phyloP scores from a whole-genome alignment of 805 yeast species.

The Schwanniomyces vanrijiae region DNA sequence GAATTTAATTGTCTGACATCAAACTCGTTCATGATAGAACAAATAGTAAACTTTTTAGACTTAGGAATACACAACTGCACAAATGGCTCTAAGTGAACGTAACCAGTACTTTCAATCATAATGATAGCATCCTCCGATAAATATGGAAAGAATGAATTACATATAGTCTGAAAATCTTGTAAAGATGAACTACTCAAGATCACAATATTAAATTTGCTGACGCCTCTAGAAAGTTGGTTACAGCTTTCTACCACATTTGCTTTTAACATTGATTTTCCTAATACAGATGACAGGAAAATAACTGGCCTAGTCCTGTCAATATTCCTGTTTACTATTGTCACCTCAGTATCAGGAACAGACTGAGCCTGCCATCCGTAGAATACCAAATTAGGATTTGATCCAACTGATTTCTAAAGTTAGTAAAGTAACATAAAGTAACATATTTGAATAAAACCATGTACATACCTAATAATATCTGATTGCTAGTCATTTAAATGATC shows the following conservation, averaged over 20 bases:
- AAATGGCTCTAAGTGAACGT: conserved; percentile 71
- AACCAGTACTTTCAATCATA: conserved; percentile 69
- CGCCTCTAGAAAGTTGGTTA: conserved; percentile 4
- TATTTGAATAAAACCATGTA: conserved; percentile 2
- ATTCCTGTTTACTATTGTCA: conserved; percentile 39
- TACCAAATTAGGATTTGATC: conserved; percentile 56
- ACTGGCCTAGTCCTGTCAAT: conserved; percentile 6
- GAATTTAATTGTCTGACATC: conserved; percentile 46
- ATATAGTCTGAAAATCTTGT: conserved; percentile 37
- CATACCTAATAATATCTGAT: conserved; percentile 22
- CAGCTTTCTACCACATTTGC: conserved; percentile 5
- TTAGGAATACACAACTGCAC: conserved; percentile 44
- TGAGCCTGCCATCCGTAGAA: conserved; percentile 61
- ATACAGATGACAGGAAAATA: conserved; percentile 15
- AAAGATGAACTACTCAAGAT: conserved; percentile 34
- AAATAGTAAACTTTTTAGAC: conserved; percentile 33
- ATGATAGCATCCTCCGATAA: conserved; percentile 46
- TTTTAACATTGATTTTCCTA: conserved; percentile 5
- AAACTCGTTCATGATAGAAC: conserved; percentile 62
- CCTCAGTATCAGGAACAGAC: conserved; percentile 37
- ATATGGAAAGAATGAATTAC: conserved; percentile 23
- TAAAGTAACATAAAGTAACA: neutral
- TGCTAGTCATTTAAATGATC: conserved; percentile 14
- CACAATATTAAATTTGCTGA: conserved; percentile 31
- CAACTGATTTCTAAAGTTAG: conserved; percentile 34